A percentile compares a stretch with the other conserved stretches of the same genome.
These are phyloP conservation scores for Telopea speciosissima DNA, from an alignment of 177 flowering plant genomes.

Conservation along the genomic window DNA sequence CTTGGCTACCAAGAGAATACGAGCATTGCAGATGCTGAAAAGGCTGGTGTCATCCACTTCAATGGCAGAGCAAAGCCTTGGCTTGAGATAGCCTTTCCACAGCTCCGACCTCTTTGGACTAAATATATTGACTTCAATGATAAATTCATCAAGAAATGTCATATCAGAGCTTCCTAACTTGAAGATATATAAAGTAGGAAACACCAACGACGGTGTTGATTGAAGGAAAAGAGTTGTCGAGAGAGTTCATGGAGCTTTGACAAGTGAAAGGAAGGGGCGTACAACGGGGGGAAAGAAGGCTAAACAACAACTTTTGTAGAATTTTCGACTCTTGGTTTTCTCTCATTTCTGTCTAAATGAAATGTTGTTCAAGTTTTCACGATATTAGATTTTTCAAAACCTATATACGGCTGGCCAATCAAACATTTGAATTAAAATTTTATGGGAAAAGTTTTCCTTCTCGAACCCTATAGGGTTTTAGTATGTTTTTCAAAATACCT, in stretches of 20 bases:
- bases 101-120: slow-evolving; percentile 68
- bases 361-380: too few relatives aligned
- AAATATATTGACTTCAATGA: slow-evolving; percentile 71
- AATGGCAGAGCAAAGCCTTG: slow-evolving; percentile 97
- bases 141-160: slow-evolving; percentile 69
- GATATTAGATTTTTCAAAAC: too few relatives aligned
- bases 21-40: slow-evolving; percentile 53
- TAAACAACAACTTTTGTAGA: background rate
- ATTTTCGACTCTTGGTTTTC: too few relatives aligned
- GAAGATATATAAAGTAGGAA: background rate
- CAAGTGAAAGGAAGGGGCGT: too few relatives aligned
- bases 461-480: too few relatives aligned
- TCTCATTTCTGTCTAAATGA: too few relatives aligned
- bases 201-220: background rate
- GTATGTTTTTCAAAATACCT: too few relatives aligned
- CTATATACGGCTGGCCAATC: too few relatives aligned
- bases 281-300: background rate
- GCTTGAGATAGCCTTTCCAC: slow-evolving; percentile 95
- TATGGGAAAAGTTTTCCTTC: too few relatives aligned
- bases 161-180: slow-evolving; percentile 45
- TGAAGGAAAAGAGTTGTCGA: background rate
- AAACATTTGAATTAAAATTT: too few relatives aligned
- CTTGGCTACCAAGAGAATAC: slow-evolving; percentile 91
- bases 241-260: too few relatives aligned
- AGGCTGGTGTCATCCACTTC: slow-evolving; percentile 83